Evolutionary conservation across 305 asterid genomes (phyloP).

Genomic region (Fraxinus platypoda): DNA sequence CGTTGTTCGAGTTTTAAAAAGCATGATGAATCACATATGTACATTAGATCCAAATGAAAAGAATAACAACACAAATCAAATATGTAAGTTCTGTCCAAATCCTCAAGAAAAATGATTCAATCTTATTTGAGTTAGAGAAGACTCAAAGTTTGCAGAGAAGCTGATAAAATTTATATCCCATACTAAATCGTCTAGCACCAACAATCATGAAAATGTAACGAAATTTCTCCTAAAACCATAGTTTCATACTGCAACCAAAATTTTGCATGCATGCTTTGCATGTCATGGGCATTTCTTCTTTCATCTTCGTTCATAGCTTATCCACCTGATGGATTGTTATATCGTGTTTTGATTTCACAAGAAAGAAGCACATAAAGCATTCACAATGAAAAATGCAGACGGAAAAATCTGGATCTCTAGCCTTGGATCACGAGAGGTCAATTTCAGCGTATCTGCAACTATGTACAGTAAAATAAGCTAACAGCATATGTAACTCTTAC

Average conservation of each 20-base stretch:
- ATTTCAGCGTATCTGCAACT: conserved; percentile 31
- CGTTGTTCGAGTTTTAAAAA: not conserved
- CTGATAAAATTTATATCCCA: conserved; percentile 19
- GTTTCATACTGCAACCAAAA: conserved; percentile 29
- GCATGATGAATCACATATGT: not conserved
- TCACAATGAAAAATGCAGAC: conserved; percentile 11
- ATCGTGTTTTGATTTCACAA: conserved; percentile 15
- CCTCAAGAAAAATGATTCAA: not conserved
- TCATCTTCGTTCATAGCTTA: conserved; percentile 12
- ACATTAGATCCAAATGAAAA: not conserved
- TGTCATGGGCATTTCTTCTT: conserved; percentile 36
- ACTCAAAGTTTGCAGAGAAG: conserved; percentile 12
- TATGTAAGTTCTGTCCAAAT: not conserved
- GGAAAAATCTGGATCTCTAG: conserved; percentile 6
- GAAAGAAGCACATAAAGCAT: conserved; percentile 19
- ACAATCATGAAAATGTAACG: conserved; percentile 15
- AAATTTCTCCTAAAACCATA: conserved; percentile 7
- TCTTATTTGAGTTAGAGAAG: conserved; percentile 18
- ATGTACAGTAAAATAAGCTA: conserved; percentile 25
- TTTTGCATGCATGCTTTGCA: conserved; percentile 33
- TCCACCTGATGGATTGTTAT: conserved; percentile 23
- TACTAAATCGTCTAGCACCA: conserved; percentile 15
- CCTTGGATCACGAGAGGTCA: conserved; percentile 9
- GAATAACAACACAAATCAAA: not conserved
- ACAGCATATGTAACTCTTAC: conserved; percentile 8